These are phyloP conservation scores for Stachybotrys chartarum DNA, from an alignment of 2,329 filamentous ascomycete species.

Conservation along the genomic window DNA sequence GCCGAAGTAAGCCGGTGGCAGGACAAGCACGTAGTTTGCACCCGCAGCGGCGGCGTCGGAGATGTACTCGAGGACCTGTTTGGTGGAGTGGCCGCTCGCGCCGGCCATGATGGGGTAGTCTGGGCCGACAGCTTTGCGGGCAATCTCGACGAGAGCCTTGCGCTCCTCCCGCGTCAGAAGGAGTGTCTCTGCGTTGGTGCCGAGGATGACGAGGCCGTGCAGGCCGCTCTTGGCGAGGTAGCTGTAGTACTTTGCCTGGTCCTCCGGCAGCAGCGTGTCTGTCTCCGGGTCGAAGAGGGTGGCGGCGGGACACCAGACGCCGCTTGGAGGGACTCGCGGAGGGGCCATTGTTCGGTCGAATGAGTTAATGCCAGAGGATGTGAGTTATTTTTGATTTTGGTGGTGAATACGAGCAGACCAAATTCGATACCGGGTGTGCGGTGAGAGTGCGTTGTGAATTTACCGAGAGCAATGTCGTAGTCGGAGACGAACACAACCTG, in stretches of 20 bases:
- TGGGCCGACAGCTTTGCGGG: constrained; percentile 71
- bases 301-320: constrained; percentile 44
- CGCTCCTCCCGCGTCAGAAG: constrained; percentile 54
- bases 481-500: background rate
- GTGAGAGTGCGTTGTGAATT: too few species aligned
- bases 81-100: constrained; percentile 56
- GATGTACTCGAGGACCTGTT: constrained; percentile 54
- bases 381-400: background rate
- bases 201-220: constrained; percentile 44
- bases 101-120: constrained; percentile 81
- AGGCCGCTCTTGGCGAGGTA: constrained; percentile 44
- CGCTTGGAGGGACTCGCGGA: constrained; percentile 19
- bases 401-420: background rate
- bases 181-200: constrained; percentile 50
- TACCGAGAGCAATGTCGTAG: too few species aligned
- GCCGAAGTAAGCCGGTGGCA: constrained; percentile 59
- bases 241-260: constrained; percentile 43
- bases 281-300: constrained; percentile 45
- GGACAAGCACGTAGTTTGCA: constrained; percentile 53
- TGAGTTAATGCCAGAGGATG: too few species aligned
- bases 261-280: constrained; percentile 38
- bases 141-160: constrained; percentile 45
- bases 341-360: background rate
- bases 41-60: constrained; percentile 52
- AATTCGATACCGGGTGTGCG: background rate